phyloP scores from a whole-genome alignment of 1,284 basidiomycete species.

The Grifola frondosa region DNA sequence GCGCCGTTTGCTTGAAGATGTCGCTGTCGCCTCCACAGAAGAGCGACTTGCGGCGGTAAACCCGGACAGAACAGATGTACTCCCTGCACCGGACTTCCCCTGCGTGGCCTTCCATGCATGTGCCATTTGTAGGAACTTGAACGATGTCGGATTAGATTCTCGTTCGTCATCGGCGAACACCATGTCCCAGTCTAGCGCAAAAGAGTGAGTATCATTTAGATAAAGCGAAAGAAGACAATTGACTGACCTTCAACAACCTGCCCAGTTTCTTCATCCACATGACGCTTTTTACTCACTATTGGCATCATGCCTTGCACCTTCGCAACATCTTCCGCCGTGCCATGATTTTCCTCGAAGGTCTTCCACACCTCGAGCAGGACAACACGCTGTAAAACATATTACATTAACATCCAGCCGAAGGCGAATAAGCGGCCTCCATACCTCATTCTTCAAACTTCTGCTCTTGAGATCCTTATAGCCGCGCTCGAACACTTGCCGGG shows the following conservation, averaged over 20 bases:
- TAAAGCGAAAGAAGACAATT: conserved; percentile 26
- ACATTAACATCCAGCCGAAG: conserved; percentile 1
- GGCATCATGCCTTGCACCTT: conserved; percentile 91
- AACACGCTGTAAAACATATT: conserved; percentile 60
- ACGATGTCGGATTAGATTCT: conserved; percentile 87
- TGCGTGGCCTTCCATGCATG: conserved; percentile 79
- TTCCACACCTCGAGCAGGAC: conserved; percentile 93
- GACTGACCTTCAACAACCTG: conserved; percentile 82
- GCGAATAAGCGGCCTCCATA: conserved; percentile 34
- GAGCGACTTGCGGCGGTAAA: conserved; percentile 20
- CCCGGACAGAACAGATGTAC: conserved; percentile 22
- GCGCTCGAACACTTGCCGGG: conserved; percentile 78
- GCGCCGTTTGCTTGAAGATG: neutral
- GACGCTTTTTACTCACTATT: conserved; percentile 82
- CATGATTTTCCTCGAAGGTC: conserved; percentile 81
- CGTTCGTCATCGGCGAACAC: conserved; percentile 94
- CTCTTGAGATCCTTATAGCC: conserved; percentile 84
- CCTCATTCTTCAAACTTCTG: conserved; percentile 84
- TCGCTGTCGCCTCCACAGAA: neutral
- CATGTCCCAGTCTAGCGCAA: conserved; percentile 80
- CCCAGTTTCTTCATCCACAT: conserved; percentile 80
- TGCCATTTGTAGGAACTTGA: conserved; percentile 93
- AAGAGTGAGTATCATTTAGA: conserved; percentile 41
- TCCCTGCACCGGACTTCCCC: conserved; percentile 26
- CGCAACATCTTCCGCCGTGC: conserved; percentile 64